A percentile compares a stretch with the other conserved stretches of the same genome.
Conservation (phyloP, 2,329 filamentous ascomycete species). For the Grosmannia clavigera region DNA sequence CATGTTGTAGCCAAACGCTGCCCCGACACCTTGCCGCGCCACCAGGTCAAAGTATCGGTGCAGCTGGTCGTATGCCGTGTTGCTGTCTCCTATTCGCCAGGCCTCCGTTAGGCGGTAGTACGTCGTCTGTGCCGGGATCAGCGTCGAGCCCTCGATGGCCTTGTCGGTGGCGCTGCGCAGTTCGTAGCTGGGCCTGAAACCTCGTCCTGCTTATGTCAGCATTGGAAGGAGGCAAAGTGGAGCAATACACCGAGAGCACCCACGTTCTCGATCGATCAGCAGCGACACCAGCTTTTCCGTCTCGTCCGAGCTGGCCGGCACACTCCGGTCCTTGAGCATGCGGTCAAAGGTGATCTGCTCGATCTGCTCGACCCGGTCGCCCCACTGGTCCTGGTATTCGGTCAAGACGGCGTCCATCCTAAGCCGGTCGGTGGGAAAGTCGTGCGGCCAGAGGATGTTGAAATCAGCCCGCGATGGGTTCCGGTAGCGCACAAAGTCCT, state of each 20-base stretch:
- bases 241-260: neutral
- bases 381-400: slow-evolving; percentile 36
- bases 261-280: slow-evolving; percentile 10
- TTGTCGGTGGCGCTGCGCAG: slow-evolving; percentile 5
- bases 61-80: slow-evolving; percentile 77
- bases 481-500: slow-evolving; percentile 67
- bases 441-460: slow-evolving; percentile 40
- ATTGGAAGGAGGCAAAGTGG: neutral
- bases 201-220: neutral
- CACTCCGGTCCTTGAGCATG: slow-evolving; percentile 4
- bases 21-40: slow-evolving; percentile 74
- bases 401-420: slow-evolving; percentile 46
- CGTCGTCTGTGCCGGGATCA: slow-evolving; percentile 34
- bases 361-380: slow-evolving; percentile 13
- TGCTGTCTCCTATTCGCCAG: slow-evolving; percentile 83
- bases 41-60: slow-evolving; percentile 90
- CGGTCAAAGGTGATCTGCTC: slow-evolving; percentile 8
- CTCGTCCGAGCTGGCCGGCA: slow-evolving; percentile 10
- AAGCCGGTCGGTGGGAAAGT: slow-evolving; percentile 27
- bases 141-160: slow-evolving; percentile 3
- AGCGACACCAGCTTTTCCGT: slow-evolving; percentile 8
- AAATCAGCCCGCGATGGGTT: slow-evolving; percentile 58
- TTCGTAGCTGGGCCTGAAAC: slow-evolving; percentile 5
- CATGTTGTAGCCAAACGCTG: slow-evolving; percentile 76
- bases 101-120: slow-evolving; percentile 54